Evolutionary conservation across 2,329 filamentous ascomycete genomes (phyloP), one percentile per base, ranked within the genome.

Genomic region (Coniosporium tulheliwenetii): DNA sequence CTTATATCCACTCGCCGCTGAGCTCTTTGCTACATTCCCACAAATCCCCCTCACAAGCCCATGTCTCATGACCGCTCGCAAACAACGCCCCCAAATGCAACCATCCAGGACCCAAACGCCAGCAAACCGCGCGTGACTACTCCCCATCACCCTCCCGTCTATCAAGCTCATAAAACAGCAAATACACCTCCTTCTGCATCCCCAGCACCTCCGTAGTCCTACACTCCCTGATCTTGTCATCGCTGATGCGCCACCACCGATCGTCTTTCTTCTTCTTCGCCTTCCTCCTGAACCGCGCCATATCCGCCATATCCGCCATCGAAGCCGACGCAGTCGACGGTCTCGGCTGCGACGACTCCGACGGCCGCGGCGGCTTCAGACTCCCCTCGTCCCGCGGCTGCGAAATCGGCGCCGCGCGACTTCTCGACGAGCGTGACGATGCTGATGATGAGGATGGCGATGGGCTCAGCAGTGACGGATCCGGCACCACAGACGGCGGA

Each of bases 211-310:
- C 91, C 41, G 72, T 76, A 5, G 87, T 96, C 66, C 87, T 94
- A 49, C 85, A 81, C 61, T 96, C 89, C 56, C 89, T 91, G 52
- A 96, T 77, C 61, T 93, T 94, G 49, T 98, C 91, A 57, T 98
- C 91, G 48, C 87, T 95, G 48, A 98, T 93, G 31, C 91, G 77
- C 91, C 91, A 98, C 91, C 91, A 98, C 34, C 81, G 77, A 53
- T 93, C 81, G 36, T 71, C 73, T 75, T 77, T 49, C 71, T 74
- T 10, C 51, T 44, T 26, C 19, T 26, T 26, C 19, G 19, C 19
- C 44, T 72, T 75, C 49, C 74, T 77, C 47, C 66, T 73, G 31
- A 69, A 57, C 41, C 64, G 68, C 9, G 56, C 48, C 34, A 44
- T 45, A 5, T n/a, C 12, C 9, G 56, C 48, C 34, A 44, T 45